Base-by-base conservation (phyloP, 2,329 filamentous ascomycete species). In the Sporothrix humicola region DNA sequence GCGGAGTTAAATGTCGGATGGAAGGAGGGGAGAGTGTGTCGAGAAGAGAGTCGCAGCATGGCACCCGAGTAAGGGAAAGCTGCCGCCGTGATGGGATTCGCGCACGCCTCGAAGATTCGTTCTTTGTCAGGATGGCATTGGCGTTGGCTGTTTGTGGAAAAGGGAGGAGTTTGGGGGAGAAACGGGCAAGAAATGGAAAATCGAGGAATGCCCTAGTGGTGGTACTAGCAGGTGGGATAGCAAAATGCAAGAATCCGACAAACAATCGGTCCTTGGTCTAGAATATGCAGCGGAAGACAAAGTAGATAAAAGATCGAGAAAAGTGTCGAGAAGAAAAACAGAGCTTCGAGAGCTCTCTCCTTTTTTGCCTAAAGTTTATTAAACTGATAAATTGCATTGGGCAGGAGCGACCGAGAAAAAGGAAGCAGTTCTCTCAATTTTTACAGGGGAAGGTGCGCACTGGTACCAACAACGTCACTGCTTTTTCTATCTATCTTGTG, bases 381-480 rank as follows among this genome's bases (percentile, higher is more conserved):
- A 37, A 37, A 37, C 31, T 7, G 31, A 37, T 37, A 37, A 37
- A 37, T 37, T 37, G 7, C 31, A 37, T 37, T 37, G 31, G 7
- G 3, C 31, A 37, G 31, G 31, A 2, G 31, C 31, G 31, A 37
- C 31, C 31, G 31, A 37, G 31, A 37, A 37, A 37, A 37, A 37
- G 31, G 4, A 37, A 37, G 31, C 4, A 7, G 31, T 59, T 59
- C 26, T 63, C 23, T 37, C 13, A 61, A 12, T 63, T 63, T 63
- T 63, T 63, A 63, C 58, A 44, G 31, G 31, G 56, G 59, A 65
- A 65, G 61, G 61, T 37, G 37, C 58, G 31, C 42, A 48, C n/a
- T 12, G 23, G 13, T 23, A 56, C 20, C 20, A 66, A 59, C 56
- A 65, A 48, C 61, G 61, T 66, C 61, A 66, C 42, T 48, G 26